Conservation (phyloP, 805 yeast species). For the Gaillardinia entomophila region DNA sequence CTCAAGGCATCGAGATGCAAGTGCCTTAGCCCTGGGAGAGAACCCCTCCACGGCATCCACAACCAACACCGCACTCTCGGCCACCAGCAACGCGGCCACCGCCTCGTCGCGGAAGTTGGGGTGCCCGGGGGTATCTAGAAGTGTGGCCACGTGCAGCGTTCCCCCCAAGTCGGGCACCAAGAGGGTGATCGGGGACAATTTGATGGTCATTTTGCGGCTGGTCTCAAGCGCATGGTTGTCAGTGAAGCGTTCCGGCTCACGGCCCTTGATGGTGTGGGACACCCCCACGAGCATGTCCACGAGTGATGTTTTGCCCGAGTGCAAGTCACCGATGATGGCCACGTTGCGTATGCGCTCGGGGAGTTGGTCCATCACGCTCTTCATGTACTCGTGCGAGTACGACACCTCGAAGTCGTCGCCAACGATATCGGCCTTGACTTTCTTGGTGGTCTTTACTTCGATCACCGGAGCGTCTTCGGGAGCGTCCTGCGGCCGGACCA, state of each 20-base stretch:
- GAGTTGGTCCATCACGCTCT: constrained; percentile 33
- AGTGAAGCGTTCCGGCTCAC: constrained; percentile 54
- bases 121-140: constrained; percentile 92
- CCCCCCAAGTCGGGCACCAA: constrained; percentile 46
- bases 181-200: constrained; percentile 55
- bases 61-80: constrained; percentile 64
- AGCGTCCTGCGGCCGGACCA: constrained; percentile 32
- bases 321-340: constrained; percentile 72
- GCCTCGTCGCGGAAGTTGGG: constrained; percentile 75
- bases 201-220: constrained; percentile 65
- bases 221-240: constrained; percentile 69
- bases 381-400: constrained; percentile 61
- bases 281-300: constrained; percentile 62
- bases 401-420: constrained; percentile 20
- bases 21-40: constrained; percentile 44
- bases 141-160: constrained; percentile 53
- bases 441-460: constrained; percentile 39
- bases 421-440: constrained; percentile 36
- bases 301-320: constrained; percentile 82
- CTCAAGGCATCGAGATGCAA: constrained; percentile 48
- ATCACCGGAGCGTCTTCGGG: constrained; percentile 55
- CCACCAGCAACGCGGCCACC: constrained; percentile 47
- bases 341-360: constrained; percentile 71
- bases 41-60: constrained; percentile 87
- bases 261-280: constrained; percentile 50